A percentile compares a stretch with the other conserved stretches of the same genome.
phyloP scores from a whole-genome alignment of 2,329 filamentous ascomycete species.

The Aspergillus sp. region DNA sequence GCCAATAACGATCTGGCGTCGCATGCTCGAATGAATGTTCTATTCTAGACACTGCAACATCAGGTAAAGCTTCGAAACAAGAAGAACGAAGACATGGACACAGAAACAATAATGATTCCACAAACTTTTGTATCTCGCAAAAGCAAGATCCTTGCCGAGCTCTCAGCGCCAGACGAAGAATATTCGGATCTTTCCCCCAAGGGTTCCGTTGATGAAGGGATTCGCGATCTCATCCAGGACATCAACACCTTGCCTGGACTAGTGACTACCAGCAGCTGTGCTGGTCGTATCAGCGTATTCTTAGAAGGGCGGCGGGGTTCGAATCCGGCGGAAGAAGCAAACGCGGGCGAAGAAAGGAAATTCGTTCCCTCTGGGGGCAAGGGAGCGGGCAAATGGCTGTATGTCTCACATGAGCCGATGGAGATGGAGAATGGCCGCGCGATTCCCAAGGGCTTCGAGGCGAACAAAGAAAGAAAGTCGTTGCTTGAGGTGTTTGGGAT shows the following conservation, averaged over 20 bases:
- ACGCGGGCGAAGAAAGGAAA: slow-evolving; percentile 29
- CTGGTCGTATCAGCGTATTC: slow-evolving; percentile 84
- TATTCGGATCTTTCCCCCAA: slow-evolving; percentile 89
- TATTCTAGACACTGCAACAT: neutral
- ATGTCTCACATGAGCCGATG: slow-evolving; percentile 81
- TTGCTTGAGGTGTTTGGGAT: slow-evolving; percentile 51
- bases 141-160: slow-evolving; percentile 69
- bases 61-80: neutral
- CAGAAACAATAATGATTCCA: slow-evolving; percentile 27
- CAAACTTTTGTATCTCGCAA: slow-evolving; percentile 66
- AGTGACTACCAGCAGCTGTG: slow-evolving; percentile 92
- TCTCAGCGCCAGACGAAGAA: slow-evolving; percentile 68
- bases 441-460: neutral
- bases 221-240: slow-evolving; percentile 74
- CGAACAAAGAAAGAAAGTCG: slow-evolving; percentile 36
- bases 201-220: slow-evolving; percentile 79
- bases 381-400: slow-evolving; percentile 83
- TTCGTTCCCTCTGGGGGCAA: slow-evolving; percentile 77
- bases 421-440: slow-evolving; percentile 20
- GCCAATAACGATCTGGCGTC: neutral
- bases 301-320: slow-evolving; percentile 70
- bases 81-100: slow-evolving; percentile 5
- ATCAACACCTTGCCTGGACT: slow-evolving; percentile 77
- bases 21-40: neutral
- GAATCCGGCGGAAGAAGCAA: slow-evolving; percentile 22